These are phyloP conservation scores for Saraca asoca DNA, from an alignment of 331 rosid genomes.

Conservation along the genomic window DNA sequence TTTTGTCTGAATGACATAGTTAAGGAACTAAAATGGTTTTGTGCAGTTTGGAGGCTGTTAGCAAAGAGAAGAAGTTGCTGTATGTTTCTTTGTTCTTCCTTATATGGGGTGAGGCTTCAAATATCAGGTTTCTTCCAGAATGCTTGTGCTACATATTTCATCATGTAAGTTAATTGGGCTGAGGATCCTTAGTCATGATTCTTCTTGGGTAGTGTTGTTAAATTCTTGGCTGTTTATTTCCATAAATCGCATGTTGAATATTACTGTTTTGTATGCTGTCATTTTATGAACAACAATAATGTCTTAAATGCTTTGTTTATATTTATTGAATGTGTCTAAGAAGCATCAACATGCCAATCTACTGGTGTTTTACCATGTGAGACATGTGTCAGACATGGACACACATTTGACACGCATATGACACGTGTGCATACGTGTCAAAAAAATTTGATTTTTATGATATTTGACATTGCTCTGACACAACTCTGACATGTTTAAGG, in stretches of 20 bases:
- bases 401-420: no score
- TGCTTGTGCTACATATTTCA: slow-evolving; percentile 99
- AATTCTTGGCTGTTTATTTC: slow-evolving; percentile 12
- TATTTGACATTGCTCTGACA: no score
- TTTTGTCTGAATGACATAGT: slow-evolving; percentile 27
- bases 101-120: slow-evolving; percentile 96
- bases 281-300: background rate
- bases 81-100: slow-evolving; percentile 74
- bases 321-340: no score
- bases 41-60: slow-evolving; percentile 62
- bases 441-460: no score
- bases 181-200: slow-evolving; percentile 6
- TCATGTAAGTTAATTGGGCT: slow-evolving; percentile 68
- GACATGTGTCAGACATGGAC: no score
- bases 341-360: no score
- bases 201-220: background rate
- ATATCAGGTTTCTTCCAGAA: slow-evolving; percentile 92
- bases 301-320: no score
- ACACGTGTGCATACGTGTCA: no score
- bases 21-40: slow-evolving; percentile 27
- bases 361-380: no score
- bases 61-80: slow-evolving; percentile 73
- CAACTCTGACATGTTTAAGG: no score
- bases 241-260: slow-evolving; percentile 15
- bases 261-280: background rate